Percentiles rank a stretch among this genome's conserved stretches.
Conservation (phyloP, 2,329 filamentous ascomycete species). For the Claviceps citrina region DNA sequence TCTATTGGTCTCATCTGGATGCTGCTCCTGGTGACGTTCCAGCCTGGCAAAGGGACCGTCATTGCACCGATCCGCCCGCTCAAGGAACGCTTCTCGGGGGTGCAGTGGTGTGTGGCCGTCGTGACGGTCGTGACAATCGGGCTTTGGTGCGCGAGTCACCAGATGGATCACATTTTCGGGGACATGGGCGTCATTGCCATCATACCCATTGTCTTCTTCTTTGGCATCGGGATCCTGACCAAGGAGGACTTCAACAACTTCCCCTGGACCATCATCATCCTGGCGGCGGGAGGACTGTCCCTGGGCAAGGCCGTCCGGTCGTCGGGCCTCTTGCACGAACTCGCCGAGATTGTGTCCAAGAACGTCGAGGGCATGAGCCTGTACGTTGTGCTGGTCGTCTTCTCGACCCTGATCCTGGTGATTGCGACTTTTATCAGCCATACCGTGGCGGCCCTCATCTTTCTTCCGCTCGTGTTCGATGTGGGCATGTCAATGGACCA, state of each 20-base stretch:
- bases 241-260: slow-evolving; percentile 99
- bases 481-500: slow-evolving; percentile 75
- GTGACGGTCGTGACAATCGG: slow-evolving; percentile 73
- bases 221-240: slow-evolving; percentile 86
- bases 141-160: slow-evolving; percentile 85
- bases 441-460: slow-evolving; percentile 88
- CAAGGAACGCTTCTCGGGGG: slow-evolving; percentile 71
- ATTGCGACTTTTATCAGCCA: slow-evolving; percentile 97
- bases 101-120: slow-evolving; percentile 83
- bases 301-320: slow-evolving; percentile 90
- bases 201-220: slow-evolving; percentile 89
- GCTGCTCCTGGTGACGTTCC: slow-evolving; percentile 71
- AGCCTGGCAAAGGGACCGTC: slow-evolving; percentile 67
- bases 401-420: slow-evolving; percentile 69
- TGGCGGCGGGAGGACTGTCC: slow-evolving; percentile 82
- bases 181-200: slow-evolving; percentile 98
- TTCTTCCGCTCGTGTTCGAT: slow-evolving; percentile 75
- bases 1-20: slow-evolving; percentile 82
- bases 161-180: slow-evolving; percentile 74
- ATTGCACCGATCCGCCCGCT: slow-evolving; percentile 86
- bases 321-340: slow-evolving; percentile 78
- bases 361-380: slow-evolving; percentile 64
- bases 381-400: slow-evolving; percentile 76
- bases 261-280: slow-evolving; percentile 98
- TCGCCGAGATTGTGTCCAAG: slow-evolving; percentile 61